phyloP scores from a whole-genome alignment of 192 early-diverging fungal species.

The Coemansia guatemalensis region DNA sequence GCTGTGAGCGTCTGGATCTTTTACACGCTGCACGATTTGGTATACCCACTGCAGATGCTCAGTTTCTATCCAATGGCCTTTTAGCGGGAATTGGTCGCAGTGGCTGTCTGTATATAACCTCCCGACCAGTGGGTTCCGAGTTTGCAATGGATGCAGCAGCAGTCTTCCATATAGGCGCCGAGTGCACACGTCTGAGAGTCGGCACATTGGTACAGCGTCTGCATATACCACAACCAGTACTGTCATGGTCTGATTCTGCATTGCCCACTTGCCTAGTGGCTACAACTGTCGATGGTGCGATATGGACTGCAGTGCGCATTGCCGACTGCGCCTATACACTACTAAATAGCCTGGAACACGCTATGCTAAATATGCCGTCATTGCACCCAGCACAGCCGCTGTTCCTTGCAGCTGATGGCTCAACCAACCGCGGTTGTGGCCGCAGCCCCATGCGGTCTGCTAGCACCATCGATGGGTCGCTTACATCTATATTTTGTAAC shows the following conservation, averaged over 20 bases:
- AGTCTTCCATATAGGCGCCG: slow-evolving; percentile 31
- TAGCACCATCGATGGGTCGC: slow-evolving; percentile 22
- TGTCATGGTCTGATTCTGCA: slow-evolving; percentile 19
- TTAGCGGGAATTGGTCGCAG: slow-evolving; percentile 26
- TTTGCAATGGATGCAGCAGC: slow-evolving; percentile 39
- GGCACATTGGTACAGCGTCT: slow-evolving; percentile 19
- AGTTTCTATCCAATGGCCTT: slow-evolving; percentile 20
- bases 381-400: slow-evolving; percentile 40
- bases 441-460: slow-evolving; percentile 2
- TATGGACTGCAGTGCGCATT: slow-evolving; percentile 44
- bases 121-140: slow-evolving; percentile 8
- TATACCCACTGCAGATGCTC: slow-evolving; percentile 26
- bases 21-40: slow-evolving; percentile 37
- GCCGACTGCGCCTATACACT: slow-evolving; percentile 19
- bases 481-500: slow-evolving; percentile 19
- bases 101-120: slow-evolving; percentile 28
- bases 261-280: slow-evolving; percentile 11
- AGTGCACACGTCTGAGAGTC: slow-evolving; percentile 22
- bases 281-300: slow-evolving; percentile 21
- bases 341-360: slow-evolving; percentile 20
- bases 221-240: slow-evolving; percentile 3
- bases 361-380: slow-evolving; percentile 20
- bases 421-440: slow-evolving; percentile 11
- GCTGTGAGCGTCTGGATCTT: slow-evolving; percentile 17
- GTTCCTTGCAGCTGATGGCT: slow-evolving; percentile 5